Evolutionary conservation across 2,329 filamentous ascomycete genomes (phyloP), one percentile per base, ranked within the genome.

Genomic region (Alternaria arbusti): DNA sequence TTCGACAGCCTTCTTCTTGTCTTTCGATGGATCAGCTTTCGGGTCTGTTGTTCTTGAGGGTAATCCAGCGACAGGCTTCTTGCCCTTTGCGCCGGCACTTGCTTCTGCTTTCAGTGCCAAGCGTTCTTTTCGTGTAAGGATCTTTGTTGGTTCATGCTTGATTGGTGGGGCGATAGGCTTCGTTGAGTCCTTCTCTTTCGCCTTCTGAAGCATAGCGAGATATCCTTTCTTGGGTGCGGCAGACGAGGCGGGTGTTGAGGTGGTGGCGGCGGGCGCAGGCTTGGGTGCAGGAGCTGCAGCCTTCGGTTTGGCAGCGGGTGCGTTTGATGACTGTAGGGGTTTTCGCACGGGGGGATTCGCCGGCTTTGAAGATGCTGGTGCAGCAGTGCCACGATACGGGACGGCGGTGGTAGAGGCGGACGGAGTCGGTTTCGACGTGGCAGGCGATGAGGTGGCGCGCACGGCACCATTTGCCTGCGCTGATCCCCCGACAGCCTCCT

Each of bases 131-230:
- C 81, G 84, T 7, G 85, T 81, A n/a, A 85, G 79, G 72, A 89
- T 90, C 70, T 91, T 90, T 2, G 89, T 86, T 20, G 89, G 85
- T 76, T 93, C 93, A 78, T 93, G 90, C 75, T 92, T 91, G 69
- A 93, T 92, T 70, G 88, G 89, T 59, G 90, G 90, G 23, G 90
- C 84, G 58, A 88, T 61, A 43, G 75, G 72, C 59, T 79, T 79
- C 5, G 74, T 72, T 15, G 79, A 71, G 82, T 82, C 83, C 59
- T 83, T 89, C 64, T 88, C 87, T 73, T 91, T 89, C 30, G 88
- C 92, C 69, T 90, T 86, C 59, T 90, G 90, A 80, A 94, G 85
- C 63, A 93, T 90, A 72, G 93, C 91, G 40, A 89, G 87, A 76
- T 89, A 94, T 0, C 90, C 91, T 2, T 91, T 92, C 79, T 93